A percentile compares a stretch with the other conserved stretches of the same genome.
phyloP scores from a whole-genome alignment of 2,329 filamentous ascomycete genomes.

The Cladosporium sp. region DNA sequence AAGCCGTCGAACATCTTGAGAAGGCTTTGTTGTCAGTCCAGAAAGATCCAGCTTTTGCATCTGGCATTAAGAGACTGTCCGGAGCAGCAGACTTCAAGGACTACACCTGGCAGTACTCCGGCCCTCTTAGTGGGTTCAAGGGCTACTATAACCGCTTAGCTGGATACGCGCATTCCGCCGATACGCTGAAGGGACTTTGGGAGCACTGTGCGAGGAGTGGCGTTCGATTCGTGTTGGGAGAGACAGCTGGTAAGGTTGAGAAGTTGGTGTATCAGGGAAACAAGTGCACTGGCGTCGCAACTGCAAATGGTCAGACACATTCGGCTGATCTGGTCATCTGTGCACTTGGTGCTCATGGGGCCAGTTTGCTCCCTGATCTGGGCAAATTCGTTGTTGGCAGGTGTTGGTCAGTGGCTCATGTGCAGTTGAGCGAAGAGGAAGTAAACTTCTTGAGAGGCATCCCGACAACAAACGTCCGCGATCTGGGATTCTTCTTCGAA shows the following conservation, averaged over 20 bases:
- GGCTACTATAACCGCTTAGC: slow-evolving; percentile 56
- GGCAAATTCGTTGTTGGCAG: slow-evolving; percentile 51
- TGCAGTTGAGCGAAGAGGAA: slow-evolving; percentile 53
- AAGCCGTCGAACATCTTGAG: slow-evolving; percentile 45
- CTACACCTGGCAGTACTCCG: slow-evolving; percentile 46
- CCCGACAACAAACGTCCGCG: slow-evolving; percentile 57
- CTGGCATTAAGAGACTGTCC: slow-evolving; percentile 37
- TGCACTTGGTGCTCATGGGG: slow-evolving; percentile 48
- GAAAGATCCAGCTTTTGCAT: slow-evolving; percentile 36
- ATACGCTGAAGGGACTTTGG: slow-evolving; percentile 48
- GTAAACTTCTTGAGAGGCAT: slow-evolving; percentile 51
- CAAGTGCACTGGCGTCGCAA: slow-evolving; percentile 34
- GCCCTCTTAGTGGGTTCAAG: slow-evolving; percentile 48
- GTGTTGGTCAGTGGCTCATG: slow-evolving; percentile 56
- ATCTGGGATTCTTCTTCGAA: slow-evolving; percentile 63
- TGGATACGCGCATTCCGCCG: slow-evolving; percentile 53
- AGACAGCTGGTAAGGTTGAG: slow-evolving; percentile 34
- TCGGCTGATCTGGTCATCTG: slow-evolving; percentile 43
- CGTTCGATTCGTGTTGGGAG: slow-evolving; percentile 42
- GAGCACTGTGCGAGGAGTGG: slow-evolving; percentile 37
- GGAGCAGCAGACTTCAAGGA: slow-evolving; percentile 38
- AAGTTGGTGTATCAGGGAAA: slow-evolving; percentile 39
- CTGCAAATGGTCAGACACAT: slow-evolving; percentile 36
- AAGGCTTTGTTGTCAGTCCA: slow-evolving; percentile 40
- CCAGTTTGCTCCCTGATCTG: slow-evolving; percentile 45